A percentile compares a stretch with the other conserved stretches of the same genome.
These are phyloP conservation scores for Candida krabiensis DNA, from an alignment of 805 yeast species.

Conservation along the genomic window DNA sequence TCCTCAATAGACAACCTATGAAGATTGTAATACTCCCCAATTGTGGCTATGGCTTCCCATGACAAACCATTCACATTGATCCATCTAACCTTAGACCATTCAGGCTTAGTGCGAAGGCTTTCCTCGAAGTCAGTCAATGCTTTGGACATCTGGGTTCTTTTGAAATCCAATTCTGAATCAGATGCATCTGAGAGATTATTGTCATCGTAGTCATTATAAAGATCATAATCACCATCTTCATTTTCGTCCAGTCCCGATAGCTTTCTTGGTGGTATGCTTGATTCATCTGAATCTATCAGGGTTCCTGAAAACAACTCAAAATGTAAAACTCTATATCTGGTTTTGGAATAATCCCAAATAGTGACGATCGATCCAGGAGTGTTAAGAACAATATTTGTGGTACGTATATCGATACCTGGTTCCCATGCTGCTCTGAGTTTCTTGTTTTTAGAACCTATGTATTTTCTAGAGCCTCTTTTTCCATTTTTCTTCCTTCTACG, in stretches of 20 bases:
- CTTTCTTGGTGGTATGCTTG: slow-evolving; percentile 8
- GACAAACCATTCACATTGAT: slow-evolving; percentile 60
- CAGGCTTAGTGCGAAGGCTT: slow-evolving; percentile 38
- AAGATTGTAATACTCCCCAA: slow-evolving; percentile 44
- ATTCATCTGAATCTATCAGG: slow-evolving; percentile 19
- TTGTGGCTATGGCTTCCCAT: slow-evolving; percentile 54
- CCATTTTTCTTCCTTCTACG: slow-evolving; percentile 4
- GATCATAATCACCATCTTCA: slow-evolving; percentile 13
- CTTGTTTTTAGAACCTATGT: slow-evolving; percentile 38
- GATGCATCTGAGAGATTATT: slow-evolving; percentile 6
- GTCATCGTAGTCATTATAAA: slow-evolving; percentile 10
- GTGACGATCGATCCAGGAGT: slow-evolving; percentile 55
- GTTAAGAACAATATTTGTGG: slow-evolving; percentile 50
- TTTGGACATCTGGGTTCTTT: slow-evolving; percentile 17
- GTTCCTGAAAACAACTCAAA: slow-evolving; percentile 37
- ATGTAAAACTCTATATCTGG: slow-evolving; percentile 44
- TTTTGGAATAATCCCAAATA: slow-evolving; percentile 49
- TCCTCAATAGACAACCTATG: slow-evolving; percentile 62
- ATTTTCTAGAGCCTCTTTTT: slow-evolving; percentile 26
- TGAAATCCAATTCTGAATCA: slow-evolving; percentile 12
- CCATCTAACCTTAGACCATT: slow-evolving; percentile 55
- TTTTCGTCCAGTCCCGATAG: slow-evolving; percentile 8
- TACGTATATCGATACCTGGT: slow-evolving; percentile 55
- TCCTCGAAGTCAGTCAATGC: slow-evolving; percentile 31
- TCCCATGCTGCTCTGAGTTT: slow-evolving; percentile 53